Base-by-base conservation (phyloP, 2,329 filamentous ascomycete species). In the Fusarium marasasianum region DNA sequence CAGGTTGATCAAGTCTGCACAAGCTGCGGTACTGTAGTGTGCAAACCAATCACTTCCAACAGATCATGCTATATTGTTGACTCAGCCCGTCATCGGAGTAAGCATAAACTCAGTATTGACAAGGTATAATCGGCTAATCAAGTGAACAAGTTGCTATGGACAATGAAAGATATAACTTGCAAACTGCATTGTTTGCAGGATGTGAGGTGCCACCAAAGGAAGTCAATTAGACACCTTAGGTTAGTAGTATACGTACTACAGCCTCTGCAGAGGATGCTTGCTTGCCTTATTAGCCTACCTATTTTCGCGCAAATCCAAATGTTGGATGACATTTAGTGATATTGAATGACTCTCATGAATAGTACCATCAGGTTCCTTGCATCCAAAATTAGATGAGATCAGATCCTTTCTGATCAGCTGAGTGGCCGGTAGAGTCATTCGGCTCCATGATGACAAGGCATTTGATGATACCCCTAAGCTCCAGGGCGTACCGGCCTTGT, bases 341-440 rank as follows among this genome's bases (percentile, higher is more conserved):
- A 14, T 18, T 41, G 29, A 29, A n/a, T 59, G 41, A 66, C 26
- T 66, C 38, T 53, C 18, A 51, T 26, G 33, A 59, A 35, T 24
- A 31, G 37, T 24, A 20, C 38, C 44, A 60, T 47, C 24, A 9
- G 29, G 38, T 43, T 40, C 37, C 48, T 47, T 64, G 55, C 12
- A 31, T 29, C 53, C 18, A 65, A n/a, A 38, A 41, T 45, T 31
- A 37, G 38, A 58, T 40, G 20, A 43, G 51, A 26, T 54, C 65
- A 45, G 43, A 44, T 35, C 38, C 38, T 29, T 50, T 14, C 29
- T 51, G 43, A 54, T 69, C 56, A 43, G 35, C 43, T 47, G 48
- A 41, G 44, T 70, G 33, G 47, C 71, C 71, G 71, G 66, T 57
- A 67, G 60, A 77, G 75, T 77, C 75, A 77, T 72, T 60, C 65